phyloP scores from a whole-genome alignment of 176 grass and related monocot genomes.

The Oryza brachyantha region DNA sequence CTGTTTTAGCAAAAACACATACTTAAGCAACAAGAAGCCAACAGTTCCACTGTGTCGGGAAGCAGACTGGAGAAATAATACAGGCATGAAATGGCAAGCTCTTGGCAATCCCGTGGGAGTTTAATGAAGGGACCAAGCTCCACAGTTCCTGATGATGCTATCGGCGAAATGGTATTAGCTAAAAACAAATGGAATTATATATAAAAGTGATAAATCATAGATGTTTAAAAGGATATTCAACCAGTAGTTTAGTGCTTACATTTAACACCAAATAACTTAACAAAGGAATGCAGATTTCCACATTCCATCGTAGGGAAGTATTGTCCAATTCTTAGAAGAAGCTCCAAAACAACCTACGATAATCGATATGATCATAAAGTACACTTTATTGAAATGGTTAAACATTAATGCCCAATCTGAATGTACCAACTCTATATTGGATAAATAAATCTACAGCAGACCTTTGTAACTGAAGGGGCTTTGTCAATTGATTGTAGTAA shows the following conservation, averaged over 20 bases:
- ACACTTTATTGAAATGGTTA: conserved; percentile 25
- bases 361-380: conserved; percentile 13
- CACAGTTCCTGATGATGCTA: conserved; percentile 53
- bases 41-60: conserved; percentile 55
- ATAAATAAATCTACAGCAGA: conserved; percentile 30
- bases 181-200: conserved; percentile 7
- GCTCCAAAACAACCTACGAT: conserved; percentile 64
- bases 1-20: conserved; percentile 36
- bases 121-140: conserved; percentile 68
- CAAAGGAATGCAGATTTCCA: conserved; percentile 43
- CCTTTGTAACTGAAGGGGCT: conserved; percentile 55
- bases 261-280: conserved; percentile 66
- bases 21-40: conserved; percentile 84
- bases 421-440: background rate
- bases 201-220: background rate
- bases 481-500: conserved; percentile 61
- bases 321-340: conserved; percentile 73
- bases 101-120: conserved; percentile 60
- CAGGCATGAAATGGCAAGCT: conserved; percentile 73
- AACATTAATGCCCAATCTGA: background rate
- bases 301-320: conserved; percentile 37
- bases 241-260: conserved; percentile 53
- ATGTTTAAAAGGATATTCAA: background rate
- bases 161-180: conserved; percentile 13
- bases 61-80: conserved; percentile 83